Conservation (phyloP, 768 basidiomycete genomes). For the Psilocybe azurescens region DNA sequence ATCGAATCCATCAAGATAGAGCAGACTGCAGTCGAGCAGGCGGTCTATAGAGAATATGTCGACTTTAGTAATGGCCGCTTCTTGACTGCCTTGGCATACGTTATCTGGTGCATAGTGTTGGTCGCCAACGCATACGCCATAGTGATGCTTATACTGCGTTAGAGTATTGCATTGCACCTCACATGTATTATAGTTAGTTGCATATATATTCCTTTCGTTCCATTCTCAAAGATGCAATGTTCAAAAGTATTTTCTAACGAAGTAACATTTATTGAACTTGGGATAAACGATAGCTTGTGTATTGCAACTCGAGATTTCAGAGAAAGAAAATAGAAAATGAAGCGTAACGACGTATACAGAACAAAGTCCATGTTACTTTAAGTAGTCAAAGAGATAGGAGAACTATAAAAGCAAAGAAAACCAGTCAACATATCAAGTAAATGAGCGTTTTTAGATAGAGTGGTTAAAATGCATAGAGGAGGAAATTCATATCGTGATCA, state of each 20-base stretch:
- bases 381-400: constrained; percentile 1
- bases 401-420: constrained; percentile 10
- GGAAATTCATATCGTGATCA: constrained; percentile 59
- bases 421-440: constrained; percentile 2
- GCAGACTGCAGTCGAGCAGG: constrained; percentile 4
- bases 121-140: constrained; percentile 60
- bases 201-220: constrained; percentile 2
- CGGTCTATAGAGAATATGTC: constrained; percentile 20
- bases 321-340: neutral
- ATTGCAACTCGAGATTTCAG: neutral
- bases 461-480: constrained; percentile 23
- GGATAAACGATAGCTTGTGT: neutral
- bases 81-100: constrained; percentile 47
- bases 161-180: neutral
- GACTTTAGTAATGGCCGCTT: constrained; percentile 46
- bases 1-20: constrained; percentile 12
- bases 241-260: neutral
- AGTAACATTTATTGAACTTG: neutral
- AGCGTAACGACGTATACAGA: neutral
- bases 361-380: neutral
- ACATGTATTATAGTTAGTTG: constrained; percentile 10
- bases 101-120: constrained; percentile 51
- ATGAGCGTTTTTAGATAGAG: constrained; percentile 31
- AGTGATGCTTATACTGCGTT: constrained; percentile 39
- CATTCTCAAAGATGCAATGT: too few species aligned